Percentiles rank a stretch among this genome's conserved stretches.
Evolutionary conservation across 306 rosid species (phyloP).

Genomic region (Alnus glutinosa): DNA sequence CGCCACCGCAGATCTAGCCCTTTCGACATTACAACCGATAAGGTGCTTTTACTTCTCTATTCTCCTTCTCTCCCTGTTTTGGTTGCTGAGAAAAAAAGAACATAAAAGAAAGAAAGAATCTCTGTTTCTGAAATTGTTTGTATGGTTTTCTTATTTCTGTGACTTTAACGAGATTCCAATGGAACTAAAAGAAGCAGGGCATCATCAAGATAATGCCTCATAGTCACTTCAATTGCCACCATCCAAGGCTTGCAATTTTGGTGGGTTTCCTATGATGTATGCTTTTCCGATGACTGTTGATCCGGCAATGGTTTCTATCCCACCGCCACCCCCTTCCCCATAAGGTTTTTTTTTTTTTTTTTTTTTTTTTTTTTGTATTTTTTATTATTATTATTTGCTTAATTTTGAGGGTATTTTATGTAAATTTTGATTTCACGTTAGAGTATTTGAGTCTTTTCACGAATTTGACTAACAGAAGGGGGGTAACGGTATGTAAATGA

Average conservation of each 20-base stretch:
- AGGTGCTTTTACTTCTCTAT: conserved; percentile 38
- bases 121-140: neutral
- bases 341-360: no score
- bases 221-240: conserved; percentile 43
- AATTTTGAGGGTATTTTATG: no score
- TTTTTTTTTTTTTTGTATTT: no score
- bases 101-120: neutral
- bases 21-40: conserved; percentile 91
- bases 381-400: no score
- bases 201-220: conserved; percentile 50
- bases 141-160: neutral
- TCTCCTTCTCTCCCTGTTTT: neutral
- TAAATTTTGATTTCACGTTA: no score
- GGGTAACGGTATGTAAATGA: no score
- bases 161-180: conserved; percentile 45
- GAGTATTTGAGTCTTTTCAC: no score
- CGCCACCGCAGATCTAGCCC: conserved; percentile 96
- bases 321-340: no score
- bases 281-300: conserved; percentile 44
- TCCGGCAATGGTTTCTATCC: conserved; percentile 38
- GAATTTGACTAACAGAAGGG: no score
- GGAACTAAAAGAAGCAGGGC: conserved; percentile 65
- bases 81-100: neutral
- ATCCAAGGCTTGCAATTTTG: conserved; percentile 46
- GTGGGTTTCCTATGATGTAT: conserved; percentile 50